Base-by-base conservation (phyloP, 202 grass and related monocot species). In the Cymbopogon flexuosus region DNA sequence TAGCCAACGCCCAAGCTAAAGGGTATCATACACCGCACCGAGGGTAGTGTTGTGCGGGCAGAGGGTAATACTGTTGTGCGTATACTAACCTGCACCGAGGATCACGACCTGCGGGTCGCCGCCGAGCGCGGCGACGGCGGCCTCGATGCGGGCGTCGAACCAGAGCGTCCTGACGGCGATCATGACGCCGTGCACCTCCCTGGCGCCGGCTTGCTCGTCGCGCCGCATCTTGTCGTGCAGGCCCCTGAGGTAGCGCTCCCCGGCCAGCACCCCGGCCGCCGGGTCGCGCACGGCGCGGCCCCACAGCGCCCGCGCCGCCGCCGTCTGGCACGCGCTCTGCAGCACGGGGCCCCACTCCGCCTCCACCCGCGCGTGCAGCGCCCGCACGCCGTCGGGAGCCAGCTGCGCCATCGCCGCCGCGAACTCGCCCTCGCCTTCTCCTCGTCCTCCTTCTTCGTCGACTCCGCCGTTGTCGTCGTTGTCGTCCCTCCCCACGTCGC, bases 301-400 rank as follows among this genome's bases (percentile, higher is more conserved):
- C 95, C 95, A 98, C 79, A 94, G 76, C 24, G 95, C 95, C 9
- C 95, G 88, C 58, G 61, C 92, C 23, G 95, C 95, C 46, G 95
- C 95, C 80, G 92, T 98, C 92, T 98, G 95, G 81, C 95, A 94
- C 59, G 95, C 89, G 69, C 88, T 94, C 86, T 88, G 90, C 82
- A 90, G 90, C 72, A 98, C 81, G 36, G 82, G 88, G 0, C 82
- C 86, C 95, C 95, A 98, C 81, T 94, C 88, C 21, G 72, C 83
- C 30, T 94, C 90, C 76, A 93, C 84, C 21, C 86, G 65, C 67
- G 82, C 78, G 79, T 98, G 95, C 88, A 98, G 80, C 52, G 81
- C 81, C 22, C 86, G 84, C 31, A 94, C 88, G 13, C 79, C 75
- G 60, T 82, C 88, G 62, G 86, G 39, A 52, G 85, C 84, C 80